Conservation (phyloP, 2,329 filamentous ascomycete species). For the Trichoderma sp. region DNA sequence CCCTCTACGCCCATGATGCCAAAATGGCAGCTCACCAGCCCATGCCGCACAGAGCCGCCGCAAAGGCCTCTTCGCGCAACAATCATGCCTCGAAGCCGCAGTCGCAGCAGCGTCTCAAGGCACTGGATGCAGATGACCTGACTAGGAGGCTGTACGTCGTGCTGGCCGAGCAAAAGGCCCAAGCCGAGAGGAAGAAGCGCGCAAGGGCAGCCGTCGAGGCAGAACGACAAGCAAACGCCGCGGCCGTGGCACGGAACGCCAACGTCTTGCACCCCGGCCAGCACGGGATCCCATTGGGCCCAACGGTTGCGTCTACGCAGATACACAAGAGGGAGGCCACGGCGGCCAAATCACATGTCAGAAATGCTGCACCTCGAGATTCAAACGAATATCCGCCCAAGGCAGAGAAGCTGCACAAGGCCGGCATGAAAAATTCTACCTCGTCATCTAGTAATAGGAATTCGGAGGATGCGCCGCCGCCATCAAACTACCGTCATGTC, state of each 20-base stretch:
- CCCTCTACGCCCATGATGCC: constrained; percentile 27
- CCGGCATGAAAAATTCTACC: constrained; percentile 13
- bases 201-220: constrained; percentile 29
- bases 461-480: constrained; percentile 20
- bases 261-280: background rate
- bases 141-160: constrained; percentile 53
- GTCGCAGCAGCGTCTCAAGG: constrained; percentile 32
- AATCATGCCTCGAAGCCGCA: constrained; percentile 17
- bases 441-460: constrained; percentile 26
- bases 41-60: background rate
- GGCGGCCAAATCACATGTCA: background rate
- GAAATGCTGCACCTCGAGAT: background rate
- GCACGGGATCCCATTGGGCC: constrained; percentile 8
- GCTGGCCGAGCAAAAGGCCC: constrained; percentile 50
- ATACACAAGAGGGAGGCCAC: constrained; percentile 7
- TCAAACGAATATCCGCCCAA: background rate
- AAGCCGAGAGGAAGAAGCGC: constrained; percentile 39
- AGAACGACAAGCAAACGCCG: constrained; percentile 20
- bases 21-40: constrained; percentile 2
- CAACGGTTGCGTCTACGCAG: background rate
- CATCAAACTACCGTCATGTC: constrained; percentile 48
- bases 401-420: constrained; percentile 16
- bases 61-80: constrained; percentile 22
- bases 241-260: background rate
- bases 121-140: constrained; percentile 58